Conservation (phyloP, 257 asterid species). For the Mentha longifolia region DNA sequence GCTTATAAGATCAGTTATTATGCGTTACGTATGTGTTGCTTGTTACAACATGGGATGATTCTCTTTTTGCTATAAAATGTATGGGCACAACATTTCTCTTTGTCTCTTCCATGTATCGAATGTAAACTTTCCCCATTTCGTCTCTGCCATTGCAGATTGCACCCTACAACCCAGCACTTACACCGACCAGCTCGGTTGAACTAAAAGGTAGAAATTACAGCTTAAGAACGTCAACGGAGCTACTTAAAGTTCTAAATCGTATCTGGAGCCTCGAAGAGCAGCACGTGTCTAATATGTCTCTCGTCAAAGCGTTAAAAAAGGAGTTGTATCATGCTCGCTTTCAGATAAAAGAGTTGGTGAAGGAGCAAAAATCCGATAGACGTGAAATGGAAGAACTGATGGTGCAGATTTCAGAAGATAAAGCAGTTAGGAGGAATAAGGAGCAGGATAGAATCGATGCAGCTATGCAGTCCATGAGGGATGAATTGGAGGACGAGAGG, state of each 20-base stretch:
- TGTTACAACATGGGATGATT: not conserved
- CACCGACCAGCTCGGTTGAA: constrained; percentile 85
- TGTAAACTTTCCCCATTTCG: no score
- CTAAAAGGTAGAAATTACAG: constrained; percentile 60
- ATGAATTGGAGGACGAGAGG: constrained; percentile 84
- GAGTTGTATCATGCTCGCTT: constrained; percentile 75
- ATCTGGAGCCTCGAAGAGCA: constrained; percentile 98
- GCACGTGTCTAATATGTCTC: constrained; percentile 71
- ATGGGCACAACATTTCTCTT: not conserved
- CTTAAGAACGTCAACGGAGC: constrained; percentile 83
- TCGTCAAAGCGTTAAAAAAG: constrained; percentile 70
- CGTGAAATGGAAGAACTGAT: constrained; percentile 69
- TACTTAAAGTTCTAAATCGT: constrained; percentile 83
- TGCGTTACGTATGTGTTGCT: not conserved
- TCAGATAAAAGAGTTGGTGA: constrained; percentile 62
- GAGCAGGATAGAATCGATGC: constrained; percentile 70
- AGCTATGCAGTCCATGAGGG: constrained; percentile 73
- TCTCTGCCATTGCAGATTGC: constrained; percentile 57
- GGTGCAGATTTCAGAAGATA: constrained; percentile 78
- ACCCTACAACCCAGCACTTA: constrained; percentile 75
- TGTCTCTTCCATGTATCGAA: no score
- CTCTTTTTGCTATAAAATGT: no score
- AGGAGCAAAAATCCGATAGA: constrained; percentile 70
- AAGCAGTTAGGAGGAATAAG: constrained; percentile 59
- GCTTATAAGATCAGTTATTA: not conserved